Conservation (phyloP, 2,329 filamentous ascomycete genomes). For the Colletotrichum endophyticum region DNA sequence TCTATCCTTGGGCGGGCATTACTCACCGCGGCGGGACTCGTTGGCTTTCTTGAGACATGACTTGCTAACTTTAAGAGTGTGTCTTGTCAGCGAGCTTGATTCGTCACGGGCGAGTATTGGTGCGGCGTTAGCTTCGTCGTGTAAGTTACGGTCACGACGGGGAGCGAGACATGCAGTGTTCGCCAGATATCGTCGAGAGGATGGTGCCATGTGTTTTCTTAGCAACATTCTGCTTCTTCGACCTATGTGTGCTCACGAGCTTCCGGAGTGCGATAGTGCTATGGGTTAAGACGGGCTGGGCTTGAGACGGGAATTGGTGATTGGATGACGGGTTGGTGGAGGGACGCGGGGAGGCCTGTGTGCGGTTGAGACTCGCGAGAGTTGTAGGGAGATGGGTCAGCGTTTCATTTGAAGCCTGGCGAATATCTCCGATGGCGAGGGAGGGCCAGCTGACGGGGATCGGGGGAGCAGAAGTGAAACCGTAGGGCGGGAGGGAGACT, state of each 20-base stretch:
- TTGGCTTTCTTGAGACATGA: conserved; percentile 2
- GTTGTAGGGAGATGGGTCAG: background rate
- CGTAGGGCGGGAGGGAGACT: background rate
- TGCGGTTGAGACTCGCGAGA: background rate
- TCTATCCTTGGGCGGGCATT: background rate
- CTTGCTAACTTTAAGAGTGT: background rate
- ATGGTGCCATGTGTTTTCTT: background rate
- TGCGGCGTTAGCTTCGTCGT: background rate
- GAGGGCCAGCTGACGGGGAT: conserved; percentile 14
- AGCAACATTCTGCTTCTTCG: background rate
- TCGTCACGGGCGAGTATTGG: background rate
- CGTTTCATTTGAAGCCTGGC: conserved; percentile 16
- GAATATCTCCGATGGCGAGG: background rate
- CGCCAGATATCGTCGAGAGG: background rate
- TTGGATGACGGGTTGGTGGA: conserved; percentile 1
- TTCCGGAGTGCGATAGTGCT: background rate
- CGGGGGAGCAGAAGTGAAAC: conserved; percentile 9
- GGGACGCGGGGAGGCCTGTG: background rate
- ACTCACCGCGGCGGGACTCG: background rate
- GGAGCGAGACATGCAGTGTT: background rate
- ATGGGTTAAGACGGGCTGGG: background rate
- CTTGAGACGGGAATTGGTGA: background rate
- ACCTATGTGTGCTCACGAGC: background rate
- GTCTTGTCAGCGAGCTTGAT: background rate
- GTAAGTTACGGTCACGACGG: background rate